Evolutionary conservation across 805 yeast species (phyloP).

Genomic region (Maudiozyma barnettii): DNA sequence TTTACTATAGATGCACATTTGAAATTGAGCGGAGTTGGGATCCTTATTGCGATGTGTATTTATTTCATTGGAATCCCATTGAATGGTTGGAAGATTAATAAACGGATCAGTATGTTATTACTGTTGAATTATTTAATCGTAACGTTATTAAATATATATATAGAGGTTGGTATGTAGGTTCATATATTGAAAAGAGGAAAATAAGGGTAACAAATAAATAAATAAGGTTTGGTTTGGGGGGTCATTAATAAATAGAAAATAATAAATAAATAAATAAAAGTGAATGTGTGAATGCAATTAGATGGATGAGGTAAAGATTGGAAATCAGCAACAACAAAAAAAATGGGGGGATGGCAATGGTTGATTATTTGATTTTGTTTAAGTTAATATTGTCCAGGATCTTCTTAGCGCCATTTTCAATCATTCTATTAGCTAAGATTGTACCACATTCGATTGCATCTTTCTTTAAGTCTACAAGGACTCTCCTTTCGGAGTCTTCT

Average conservation of each 20-base stretch:
- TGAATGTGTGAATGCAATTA: neutral
- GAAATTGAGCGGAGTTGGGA: conserved; percentile 32
- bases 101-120: conserved; percentile 31
- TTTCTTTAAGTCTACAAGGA: conserved; percentile 29
- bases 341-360: neutral
- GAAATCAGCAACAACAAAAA: neutral
- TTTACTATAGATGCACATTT: conserved; percentile 35
- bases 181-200: too few relatives aligned
- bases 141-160: conserved; percentile 14
- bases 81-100: conserved; percentile 38
- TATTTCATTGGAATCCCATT: conserved; percentile 36
- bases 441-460: conserved; percentile 70
- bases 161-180: conserved; percentile 8
- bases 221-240: neutral
- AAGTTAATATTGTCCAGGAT: conserved; percentile 76
- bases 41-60: conserved; percentile 32
- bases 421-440: conserved; percentile 55
- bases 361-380: conserved; percentile 41
- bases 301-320: conserved; percentile 15
- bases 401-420: conserved; percentile 68
- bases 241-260: neutral
- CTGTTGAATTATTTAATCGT: conserved; percentile 14
- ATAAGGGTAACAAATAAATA: neutral
- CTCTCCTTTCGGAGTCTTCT: conserved; percentile 37
- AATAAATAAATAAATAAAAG: conserved; percentile 8